Evolutionary conservation across 2,329 filamentous ascomycete genomes (phyloP).

Genomic region (Elsinoe fawcettii): DNA sequence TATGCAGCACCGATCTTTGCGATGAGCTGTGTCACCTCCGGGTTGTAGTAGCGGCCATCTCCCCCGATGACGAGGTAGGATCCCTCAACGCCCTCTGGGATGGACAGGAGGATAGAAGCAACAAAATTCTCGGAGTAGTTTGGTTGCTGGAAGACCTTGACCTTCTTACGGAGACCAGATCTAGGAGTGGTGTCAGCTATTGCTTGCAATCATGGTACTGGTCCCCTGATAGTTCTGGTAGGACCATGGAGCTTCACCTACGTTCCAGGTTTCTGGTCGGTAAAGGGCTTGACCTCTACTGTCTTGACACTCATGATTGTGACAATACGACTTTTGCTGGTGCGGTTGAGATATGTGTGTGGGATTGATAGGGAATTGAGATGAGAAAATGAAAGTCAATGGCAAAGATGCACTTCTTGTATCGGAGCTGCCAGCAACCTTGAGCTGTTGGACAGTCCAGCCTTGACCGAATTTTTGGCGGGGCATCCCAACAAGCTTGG

Average conservation of each 20-base stretch:
- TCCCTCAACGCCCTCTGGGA: conserved; percentile 84
- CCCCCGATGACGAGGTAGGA: conserved; percentile 93
- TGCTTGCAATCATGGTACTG: conserved; percentile 9
- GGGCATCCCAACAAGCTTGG: conserved; percentile 16
- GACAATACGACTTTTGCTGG: not conserved
- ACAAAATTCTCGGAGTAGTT: conserved; percentile 97
- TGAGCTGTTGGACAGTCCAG: not conserved
- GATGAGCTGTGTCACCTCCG: conserved; percentile 91
- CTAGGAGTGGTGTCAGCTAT: conserved; percentile 40
- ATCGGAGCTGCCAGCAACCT: not conserved
- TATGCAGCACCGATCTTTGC: conserved; percentile 96
- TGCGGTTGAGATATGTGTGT: not conserved
- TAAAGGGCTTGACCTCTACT: conserved; percentile 75
- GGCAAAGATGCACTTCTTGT: not conserved
- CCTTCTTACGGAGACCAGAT: conserved; percentile 97
- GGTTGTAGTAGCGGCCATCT: conserved; percentile 95
- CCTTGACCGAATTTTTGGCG: conserved; percentile 2
- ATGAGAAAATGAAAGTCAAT: not conserved
- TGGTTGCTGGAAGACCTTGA: conserved; percentile 89
- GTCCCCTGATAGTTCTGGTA: not conserved
- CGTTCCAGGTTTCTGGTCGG: conserved; percentile 99
- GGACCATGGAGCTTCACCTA: conserved; percentile 49
- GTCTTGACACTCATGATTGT: conserved; percentile 64
- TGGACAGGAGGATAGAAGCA: conserved; percentile 86
- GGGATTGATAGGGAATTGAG: conserved; percentile 2